Evolutionary conservation across 352 stramenopile species (phyloP).

Genomic region (Phytophthora ramorum): DNA sequence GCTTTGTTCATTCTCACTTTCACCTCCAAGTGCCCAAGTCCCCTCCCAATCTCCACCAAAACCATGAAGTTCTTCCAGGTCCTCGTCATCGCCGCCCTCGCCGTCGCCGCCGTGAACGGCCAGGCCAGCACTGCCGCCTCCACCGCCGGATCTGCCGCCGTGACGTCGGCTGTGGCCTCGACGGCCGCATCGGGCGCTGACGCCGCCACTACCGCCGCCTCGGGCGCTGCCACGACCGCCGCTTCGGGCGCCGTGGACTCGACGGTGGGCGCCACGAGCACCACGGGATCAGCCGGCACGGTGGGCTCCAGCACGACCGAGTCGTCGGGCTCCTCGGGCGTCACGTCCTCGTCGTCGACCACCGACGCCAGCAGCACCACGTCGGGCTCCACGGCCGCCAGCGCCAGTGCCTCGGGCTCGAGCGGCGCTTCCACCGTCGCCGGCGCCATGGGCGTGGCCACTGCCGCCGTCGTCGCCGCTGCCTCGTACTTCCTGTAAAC

Average conservation of each 20-base stretch:
- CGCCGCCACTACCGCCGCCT: background rate
- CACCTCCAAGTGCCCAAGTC: slow-evolving; percentile 20
- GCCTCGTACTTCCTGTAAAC: slow-evolving; percentile 40
- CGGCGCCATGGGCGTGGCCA: slow-evolving; percentile 28
- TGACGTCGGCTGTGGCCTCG: slow-evolving; percentile 1
- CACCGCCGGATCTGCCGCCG: background rate
- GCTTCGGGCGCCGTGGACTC: slow-evolving; percentile 8
- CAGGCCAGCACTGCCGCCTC: slow-evolving; percentile 19
- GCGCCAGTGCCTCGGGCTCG: slow-evolving; percentile 27
- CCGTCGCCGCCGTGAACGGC: slow-evolving; percentile 29
- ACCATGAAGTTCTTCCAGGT: slow-evolving; percentile 44
- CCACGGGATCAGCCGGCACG: slow-evolving; percentile 15
- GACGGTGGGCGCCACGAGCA: slow-evolving; percentile 19
- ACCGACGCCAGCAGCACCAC: slow-evolving; percentile 1
- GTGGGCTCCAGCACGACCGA: slow-evolving; percentile 21
- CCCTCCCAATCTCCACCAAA: background rate
- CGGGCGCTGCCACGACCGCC: background rate
- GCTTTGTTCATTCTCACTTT: slow-evolving; percentile 26
- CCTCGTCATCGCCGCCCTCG: slow-evolving; percentile 34
- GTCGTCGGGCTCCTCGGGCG: slow-evolving; percentile 18
- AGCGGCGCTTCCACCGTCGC: slow-evolving; percentile 30
- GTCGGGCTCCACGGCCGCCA: slow-evolving; percentile 15
- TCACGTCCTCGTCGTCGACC: slow-evolving; percentile 15
- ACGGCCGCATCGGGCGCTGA: slow-evolving; percentile 9
- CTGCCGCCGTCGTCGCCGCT: slow-evolving; percentile 21